Evolutionary conservation across 106 monocot genomes (phyloP).

Genomic region (Ottelia alismoides): DNA sequence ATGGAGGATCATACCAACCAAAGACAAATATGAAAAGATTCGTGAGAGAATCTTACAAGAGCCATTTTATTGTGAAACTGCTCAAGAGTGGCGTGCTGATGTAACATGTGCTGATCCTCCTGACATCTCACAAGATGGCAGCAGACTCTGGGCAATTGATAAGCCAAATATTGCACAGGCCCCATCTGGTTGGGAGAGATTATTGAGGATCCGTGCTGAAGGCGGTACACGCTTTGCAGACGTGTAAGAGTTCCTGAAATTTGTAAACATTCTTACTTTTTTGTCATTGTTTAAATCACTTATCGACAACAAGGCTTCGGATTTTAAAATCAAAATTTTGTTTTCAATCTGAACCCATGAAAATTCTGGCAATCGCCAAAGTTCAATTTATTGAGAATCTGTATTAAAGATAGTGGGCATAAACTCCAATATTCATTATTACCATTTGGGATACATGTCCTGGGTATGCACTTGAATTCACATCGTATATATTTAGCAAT

Average conservation of each 20-base stretch:
- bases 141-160: conserved; percentile 94
- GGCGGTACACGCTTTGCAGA: conserved; percentile 86
- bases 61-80: conserved; percentile 64
- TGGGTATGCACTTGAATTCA: no score
- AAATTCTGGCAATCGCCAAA: no score
- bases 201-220: conserved; percentile 85
- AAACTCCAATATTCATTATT: no score
- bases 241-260: conserved; percentile 52
- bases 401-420: no score
- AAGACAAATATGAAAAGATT: conserved; percentile 91
- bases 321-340: no score
- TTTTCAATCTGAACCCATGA: no score
- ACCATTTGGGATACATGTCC: no score
- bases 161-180: conserved; percentile 87
- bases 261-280: no score
- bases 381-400: no score
- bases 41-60: conserved; percentile 65
- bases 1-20: conserved; percentile 91
- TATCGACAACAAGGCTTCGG: no score
- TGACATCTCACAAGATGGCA: conserved; percentile 92
- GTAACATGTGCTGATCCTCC: conserved; percentile 61
- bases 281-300: no score
- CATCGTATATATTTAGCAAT: no score
- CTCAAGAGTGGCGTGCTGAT: conserved; percentile 70
- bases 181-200: conserved; percentile 82